Evolutionary conservation across 2,329 filamentous ascomycete species (phyloP).

Genomic region (Ilyonectria robusta): DNA sequence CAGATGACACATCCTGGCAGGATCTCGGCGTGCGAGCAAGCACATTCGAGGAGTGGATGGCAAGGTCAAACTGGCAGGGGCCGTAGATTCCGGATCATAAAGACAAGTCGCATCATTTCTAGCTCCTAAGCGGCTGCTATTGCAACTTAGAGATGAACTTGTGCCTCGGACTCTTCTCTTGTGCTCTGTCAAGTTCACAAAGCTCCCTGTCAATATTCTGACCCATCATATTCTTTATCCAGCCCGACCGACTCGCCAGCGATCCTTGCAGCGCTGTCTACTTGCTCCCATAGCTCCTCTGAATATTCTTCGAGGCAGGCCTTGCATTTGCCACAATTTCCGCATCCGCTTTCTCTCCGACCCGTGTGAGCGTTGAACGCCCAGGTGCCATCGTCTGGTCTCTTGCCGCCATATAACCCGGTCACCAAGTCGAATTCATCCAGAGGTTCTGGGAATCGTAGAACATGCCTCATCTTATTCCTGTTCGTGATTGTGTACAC

Average conservation of each 20-base stretch:
- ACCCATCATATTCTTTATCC: no score
- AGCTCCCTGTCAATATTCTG: no score
- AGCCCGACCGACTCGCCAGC: no score
- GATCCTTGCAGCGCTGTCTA: no score
- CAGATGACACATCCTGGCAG: slow-evolving; percentile 20
- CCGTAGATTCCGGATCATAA: not conserved
- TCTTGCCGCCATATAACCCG: not conserved
- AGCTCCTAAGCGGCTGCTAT: not conserved
- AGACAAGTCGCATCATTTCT: not conserved
- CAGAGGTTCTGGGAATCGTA: not conserved
- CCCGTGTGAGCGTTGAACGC: not conserved
- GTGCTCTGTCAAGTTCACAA: no score
- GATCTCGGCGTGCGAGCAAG: slow-evolving; percentile 29
- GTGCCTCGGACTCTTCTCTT: no score
- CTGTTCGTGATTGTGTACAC: not conserved
- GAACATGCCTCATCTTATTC: not conserved
- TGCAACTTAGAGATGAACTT: not conserved
- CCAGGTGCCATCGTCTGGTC: not conserved
- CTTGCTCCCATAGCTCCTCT: not conserved
- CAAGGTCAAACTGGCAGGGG: slow-evolving; percentile 17
- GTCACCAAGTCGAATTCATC: not conserved
- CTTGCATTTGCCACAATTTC: not conserved
- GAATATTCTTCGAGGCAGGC: not conserved
- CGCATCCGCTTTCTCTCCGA: not conserved
- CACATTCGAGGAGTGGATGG: slow-evolving; percentile 32